These are phyloP conservation scores for Linnemannia elongata DNA, from an alignment of 192 early-diverging fungal species.

Conservation along the genomic window DNA sequence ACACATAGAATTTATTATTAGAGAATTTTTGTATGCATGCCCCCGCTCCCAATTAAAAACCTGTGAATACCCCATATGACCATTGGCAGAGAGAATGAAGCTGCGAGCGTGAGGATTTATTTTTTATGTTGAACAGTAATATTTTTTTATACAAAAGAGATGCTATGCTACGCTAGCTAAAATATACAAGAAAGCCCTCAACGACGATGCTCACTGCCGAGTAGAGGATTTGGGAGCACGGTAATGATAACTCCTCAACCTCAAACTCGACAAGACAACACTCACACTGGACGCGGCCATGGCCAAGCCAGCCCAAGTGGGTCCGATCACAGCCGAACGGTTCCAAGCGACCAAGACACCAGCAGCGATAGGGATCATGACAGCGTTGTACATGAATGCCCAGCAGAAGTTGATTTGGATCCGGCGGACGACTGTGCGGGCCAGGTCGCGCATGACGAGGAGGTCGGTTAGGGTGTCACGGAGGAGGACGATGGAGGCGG, in stretches of 20 bases:
- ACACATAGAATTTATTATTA: too few species aligned
- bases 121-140: too few species aligned
- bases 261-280: constrained; percentile 85
- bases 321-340: constrained; percentile 64
- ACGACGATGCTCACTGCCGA: background rate
- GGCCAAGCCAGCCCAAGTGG: constrained; percentile 88
- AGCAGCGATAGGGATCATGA: constrained; percentile 93
- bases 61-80: too few species aligned
- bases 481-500: constrained; percentile 87
- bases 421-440: constrained; percentile 79
- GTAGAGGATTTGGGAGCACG: background rate
- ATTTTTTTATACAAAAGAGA: too few species aligned
- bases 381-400: constrained; percentile 89
- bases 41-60: too few species aligned
- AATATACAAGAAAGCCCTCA: background rate
- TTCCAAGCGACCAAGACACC: constrained; percentile 79
- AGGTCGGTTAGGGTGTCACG: constrained; percentile 83
- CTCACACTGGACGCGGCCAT: constrained; percentile 92
- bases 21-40: too few species aligned
- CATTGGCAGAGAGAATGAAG: too few species aligned
- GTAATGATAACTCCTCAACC: constrained; percentile 36
- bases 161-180: background rate
- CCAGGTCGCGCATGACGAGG: constrained; percentile 82
- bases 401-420: constrained; percentile 91
- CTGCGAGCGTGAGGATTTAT: too few species aligned